Evolutionary conservation across 768 basidiomycete genomes (phyloP).

Genomic region (Podaxis sp.): DNA sequence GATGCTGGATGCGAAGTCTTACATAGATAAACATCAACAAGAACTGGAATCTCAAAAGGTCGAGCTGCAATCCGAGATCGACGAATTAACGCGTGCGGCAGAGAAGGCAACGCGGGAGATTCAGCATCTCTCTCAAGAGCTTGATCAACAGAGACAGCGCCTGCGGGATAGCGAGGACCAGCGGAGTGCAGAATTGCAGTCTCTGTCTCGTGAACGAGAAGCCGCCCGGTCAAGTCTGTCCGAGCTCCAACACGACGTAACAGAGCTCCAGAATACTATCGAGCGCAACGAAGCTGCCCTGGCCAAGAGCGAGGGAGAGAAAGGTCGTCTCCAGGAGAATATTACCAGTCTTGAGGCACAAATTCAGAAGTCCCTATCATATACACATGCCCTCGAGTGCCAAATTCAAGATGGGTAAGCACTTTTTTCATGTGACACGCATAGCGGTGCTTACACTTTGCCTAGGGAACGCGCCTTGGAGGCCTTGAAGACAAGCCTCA

Average conservation of each 20-base stretch:
- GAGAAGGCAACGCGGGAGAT: conserved; percentile 38
- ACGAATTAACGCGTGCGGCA: conserved; percentile 36
- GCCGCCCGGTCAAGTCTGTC: conserved; percentile 32
- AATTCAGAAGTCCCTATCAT: conserved; percentile 59
- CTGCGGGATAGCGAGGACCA: conserved; percentile 32
- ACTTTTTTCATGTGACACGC: conserved; percentile 6
- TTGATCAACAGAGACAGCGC: conserved; percentile 38
- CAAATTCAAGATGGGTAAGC: conserved; percentile 63
- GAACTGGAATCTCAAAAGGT: conserved; percentile 35
- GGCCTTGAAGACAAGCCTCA: conserved; percentile 38
- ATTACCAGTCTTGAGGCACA: conserved; percentile 64
- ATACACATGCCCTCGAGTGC: conserved; percentile 61
- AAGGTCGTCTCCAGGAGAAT: conserved; percentile 48
- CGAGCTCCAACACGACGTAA: conserved; percentile 36
- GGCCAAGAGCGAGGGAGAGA: conserved; percentile 48
- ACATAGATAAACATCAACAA: conserved; percentile 17
- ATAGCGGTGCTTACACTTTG: conserved; percentile 4
- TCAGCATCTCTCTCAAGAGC: conserved; percentile 34
- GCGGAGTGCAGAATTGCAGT: conserved; percentile 32
- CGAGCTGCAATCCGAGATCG: conserved; percentile 34
- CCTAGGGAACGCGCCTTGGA: conserved; percentile 43
- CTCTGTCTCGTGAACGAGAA: conserved; percentile 26
- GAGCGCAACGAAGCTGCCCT: conserved; percentile 37
- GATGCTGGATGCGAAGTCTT: conserved; percentile 30
- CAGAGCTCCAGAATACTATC: conserved; percentile 37